These are phyloP conservation scores for Jasminum sambac DNA, from an alignment of 257 asterid genomes.

Conservation along the genomic window DNA sequence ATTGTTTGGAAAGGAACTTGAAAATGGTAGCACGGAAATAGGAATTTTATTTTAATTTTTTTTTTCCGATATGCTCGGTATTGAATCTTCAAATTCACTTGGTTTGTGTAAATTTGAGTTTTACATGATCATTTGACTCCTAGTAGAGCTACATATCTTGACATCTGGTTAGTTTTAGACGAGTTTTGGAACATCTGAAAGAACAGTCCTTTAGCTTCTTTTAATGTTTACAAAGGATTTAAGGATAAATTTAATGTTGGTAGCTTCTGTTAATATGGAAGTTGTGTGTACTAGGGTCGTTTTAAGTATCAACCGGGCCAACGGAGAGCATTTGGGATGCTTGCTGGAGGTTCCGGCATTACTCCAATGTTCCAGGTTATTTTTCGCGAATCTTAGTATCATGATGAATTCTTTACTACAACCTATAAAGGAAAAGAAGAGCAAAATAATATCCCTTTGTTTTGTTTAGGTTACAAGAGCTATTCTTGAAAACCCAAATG, in stretches of 20 bases:
- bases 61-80: not conserved
- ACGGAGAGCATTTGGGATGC: conserved; percentile 67
- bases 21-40: no score
- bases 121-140: not conserved
- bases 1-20: not conserved
- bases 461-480: conserved; percentile 81
- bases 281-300: conserved; percentile 44
- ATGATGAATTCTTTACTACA: not conserved
- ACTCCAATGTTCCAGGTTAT: conserved; percentile 71
- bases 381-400: conserved; percentile 11
- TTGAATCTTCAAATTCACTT: not conserved
- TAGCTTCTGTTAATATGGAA: conserved; percentile 1
- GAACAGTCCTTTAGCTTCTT: not conserved
- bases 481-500: conserved; percentile 78
- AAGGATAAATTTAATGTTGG: not conserved
- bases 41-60: no score
- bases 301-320: conserved; percentile 66
- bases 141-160: not conserved
- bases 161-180: not conserved
- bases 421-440: not conserved
- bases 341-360: conserved; percentile 75
- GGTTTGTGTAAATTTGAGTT: not conserved
- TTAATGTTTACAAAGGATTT: not conserved
- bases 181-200: not conserved
- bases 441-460: not conserved